A percentile compares a stretch with the other conserved stretches of the same genome.
phyloP scores from a whole-genome alignment of 2,329 filamentous ascomycete genomes.

The Stagonosporopsis rhizophila region DNA sequence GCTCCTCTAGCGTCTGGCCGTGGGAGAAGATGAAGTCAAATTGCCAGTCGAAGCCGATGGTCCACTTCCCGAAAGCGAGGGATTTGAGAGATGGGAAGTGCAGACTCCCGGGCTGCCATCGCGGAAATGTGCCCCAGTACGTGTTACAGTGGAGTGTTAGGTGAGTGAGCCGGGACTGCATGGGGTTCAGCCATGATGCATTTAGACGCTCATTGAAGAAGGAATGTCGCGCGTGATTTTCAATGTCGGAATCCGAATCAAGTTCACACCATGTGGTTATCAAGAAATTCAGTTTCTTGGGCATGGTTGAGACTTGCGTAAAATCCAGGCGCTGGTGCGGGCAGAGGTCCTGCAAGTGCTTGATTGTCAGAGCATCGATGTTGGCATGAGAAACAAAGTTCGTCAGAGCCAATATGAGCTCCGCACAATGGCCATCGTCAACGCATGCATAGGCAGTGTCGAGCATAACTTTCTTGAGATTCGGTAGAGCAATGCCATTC shows the following conservation, averaged over 20 bases:
- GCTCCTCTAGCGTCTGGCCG: conserved; percentile 47
- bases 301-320: neutral
- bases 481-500: neutral
- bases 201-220: conserved; percentile 29
- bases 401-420: neutral
- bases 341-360: conserved; percentile 12
- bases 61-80: conserved; percentile 52
- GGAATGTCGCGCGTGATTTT: conserved; percentile 14
- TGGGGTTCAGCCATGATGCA: conserved; percentile 30
- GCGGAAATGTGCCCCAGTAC: conserved; percentile 52
- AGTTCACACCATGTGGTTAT: conserved; percentile 14
- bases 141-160: conserved; percentile 49
- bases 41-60: conserved; percentile 56
- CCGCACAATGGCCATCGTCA: neutral
- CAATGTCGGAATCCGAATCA: conserved; percentile 18
- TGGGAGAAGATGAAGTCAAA: conserved; percentile 56
- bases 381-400: neutral
- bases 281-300: conserved; percentile 3
- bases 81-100: conserved; percentile 52
- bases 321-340: neutral
- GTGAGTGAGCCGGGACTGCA: conserved; percentile 35
- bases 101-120: conserved; percentile 25
- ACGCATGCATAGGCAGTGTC: conserved; percentile 7
- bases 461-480: conserved; percentile 2
- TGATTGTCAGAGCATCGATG: conserved; percentile 5